Conservation (phyloP, 352 stramenopile species). For the Pythium insidiosum region DNA sequence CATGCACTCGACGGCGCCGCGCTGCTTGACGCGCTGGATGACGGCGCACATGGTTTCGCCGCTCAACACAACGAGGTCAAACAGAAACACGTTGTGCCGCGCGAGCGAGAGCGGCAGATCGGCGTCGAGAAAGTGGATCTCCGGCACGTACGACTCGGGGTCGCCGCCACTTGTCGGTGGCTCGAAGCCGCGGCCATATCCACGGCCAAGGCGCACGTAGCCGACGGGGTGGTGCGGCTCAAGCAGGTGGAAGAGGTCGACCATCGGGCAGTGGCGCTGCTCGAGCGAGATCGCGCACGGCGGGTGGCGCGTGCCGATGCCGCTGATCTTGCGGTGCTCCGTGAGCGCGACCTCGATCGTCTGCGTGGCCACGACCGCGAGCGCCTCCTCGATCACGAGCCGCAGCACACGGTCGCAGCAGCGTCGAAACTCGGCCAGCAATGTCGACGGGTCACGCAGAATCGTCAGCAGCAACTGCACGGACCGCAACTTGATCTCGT, state of each 20-base stretch:
- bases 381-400: slow-evolving; percentile 44
- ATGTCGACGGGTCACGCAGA: slow-evolving; percentile 25
- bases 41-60: slow-evolving; percentile 17
- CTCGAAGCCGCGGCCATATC: not conserved
- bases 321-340: not conserved
- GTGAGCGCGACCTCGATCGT: not conserved
- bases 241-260: slow-evolving; percentile 11
- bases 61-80: slow-evolving; percentile 25
- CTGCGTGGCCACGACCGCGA: slow-evolving; percentile 6
- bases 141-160: slow-evolving; percentile 20
- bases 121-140: slow-evolving; percentile 5
- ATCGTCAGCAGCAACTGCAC: slow-evolving; percentile 30
- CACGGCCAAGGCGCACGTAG: slow-evolving; percentile 2
- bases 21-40: slow-evolving; percentile 20
- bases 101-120: slow-evolving; percentile 14
- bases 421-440: slow-evolving; percentile 22
- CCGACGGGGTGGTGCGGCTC: slow-evolving; percentile 8
- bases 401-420: slow-evolving; percentile 33
- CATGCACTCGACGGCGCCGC: slow-evolving; percentile 25
- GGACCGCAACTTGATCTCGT: slow-evolving; percentile 33
- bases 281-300: slow-evolving; percentile 12
- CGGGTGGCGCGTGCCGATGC: not conserved
- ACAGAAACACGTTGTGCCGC: slow-evolving; percentile 34
- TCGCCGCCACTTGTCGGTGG: slow-evolving; percentile 11
- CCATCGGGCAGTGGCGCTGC: not conserved